phyloP scores from a whole-genome alignment of 345 rosid genomes.

The Viola odorata region DNA sequence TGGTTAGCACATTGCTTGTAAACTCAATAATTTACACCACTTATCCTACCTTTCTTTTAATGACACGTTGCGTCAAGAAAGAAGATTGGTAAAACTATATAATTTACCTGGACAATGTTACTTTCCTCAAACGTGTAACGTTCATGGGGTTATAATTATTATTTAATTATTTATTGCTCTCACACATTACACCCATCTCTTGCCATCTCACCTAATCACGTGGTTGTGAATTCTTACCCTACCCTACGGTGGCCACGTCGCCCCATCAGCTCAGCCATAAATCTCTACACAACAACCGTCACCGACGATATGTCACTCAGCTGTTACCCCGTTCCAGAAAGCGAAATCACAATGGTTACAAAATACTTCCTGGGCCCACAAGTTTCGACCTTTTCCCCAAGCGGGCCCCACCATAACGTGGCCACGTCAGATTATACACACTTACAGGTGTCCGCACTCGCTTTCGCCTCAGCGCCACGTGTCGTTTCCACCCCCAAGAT shows the following conservation, averaged over 20 bases:
- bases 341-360: slow-evolving; percentile 25
- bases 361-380: not conserved
- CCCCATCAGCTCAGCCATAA: slow-evolving; percentile 11
- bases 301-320: slow-evolving; percentile 25
- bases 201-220: slow-evolving; percentile 1
- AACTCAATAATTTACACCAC: no score
- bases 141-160: no score
- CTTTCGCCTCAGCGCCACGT: slow-evolving; percentile 26
- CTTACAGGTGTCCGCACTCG: slow-evolving; percentile 33
- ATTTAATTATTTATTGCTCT: no score
- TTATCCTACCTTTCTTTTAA: no score
- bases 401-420: slow-evolving; percentile 31
- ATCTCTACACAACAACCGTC: slow-evolving; percentile 10
- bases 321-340: slow-evolving; percentile 27
- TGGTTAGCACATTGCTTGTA: no score
- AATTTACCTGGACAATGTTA: no score
- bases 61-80: no score
- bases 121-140: no score
- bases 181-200: not conserved
- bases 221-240: not conserved
- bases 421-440: slow-evolving; percentile 35
- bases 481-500: slow-evolving; percentile 16
- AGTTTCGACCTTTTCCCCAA: not conserved
- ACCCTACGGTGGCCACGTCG: slow-evolving; percentile 15
- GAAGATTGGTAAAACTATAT: no score